These are phyloP conservation scores for Caryocar brasiliense DNA, from an alignment of 441 rosid genomes.

Conservation along the genomic window DNA sequence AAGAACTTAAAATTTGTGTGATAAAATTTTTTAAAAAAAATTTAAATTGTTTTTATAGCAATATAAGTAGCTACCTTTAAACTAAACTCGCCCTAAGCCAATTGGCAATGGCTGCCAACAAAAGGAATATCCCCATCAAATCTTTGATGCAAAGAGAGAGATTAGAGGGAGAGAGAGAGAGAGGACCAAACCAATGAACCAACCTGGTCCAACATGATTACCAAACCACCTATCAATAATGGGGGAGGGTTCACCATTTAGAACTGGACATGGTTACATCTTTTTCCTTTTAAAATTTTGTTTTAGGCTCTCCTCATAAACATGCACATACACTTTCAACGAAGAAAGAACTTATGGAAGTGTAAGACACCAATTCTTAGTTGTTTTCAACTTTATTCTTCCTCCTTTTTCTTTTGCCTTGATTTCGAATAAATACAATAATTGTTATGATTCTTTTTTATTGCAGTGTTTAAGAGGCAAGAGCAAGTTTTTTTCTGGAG, in stretches of 20 bases:
- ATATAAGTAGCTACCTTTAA: background rate
- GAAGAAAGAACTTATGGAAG: too few species aligned
- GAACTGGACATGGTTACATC: conserved; percentile 12
- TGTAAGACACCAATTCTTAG: background rate
- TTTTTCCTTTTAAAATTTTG: background rate
- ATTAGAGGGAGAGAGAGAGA: background rate
- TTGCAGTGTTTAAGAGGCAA: too few species aligned
- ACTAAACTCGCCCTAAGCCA: background rate
- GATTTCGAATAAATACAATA: background rate
- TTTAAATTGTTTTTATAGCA: too few species aligned
- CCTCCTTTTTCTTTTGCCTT: background rate
- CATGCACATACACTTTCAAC: background rate
- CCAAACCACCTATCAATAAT: conserved; percentile 1
- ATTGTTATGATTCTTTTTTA: background rate
- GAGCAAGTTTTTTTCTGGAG: too few species aligned
- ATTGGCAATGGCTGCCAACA: conserved; percentile 7
- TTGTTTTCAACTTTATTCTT: conserved; percentile 3
- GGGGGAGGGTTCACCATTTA: conserved; percentile 16
- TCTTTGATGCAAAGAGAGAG: background rate
- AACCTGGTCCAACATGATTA: conserved; percentile 14
- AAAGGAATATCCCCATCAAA: conserved; percentile 17
- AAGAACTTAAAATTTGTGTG: too few species aligned
- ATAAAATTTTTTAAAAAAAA: too few species aligned
- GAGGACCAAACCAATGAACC: conserved; percentile 5
- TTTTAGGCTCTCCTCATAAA: background rate